Evolutionary conservation across 305 asterid genomes (phyloP), one percentile per base, ranked within the genome.

Genomic region (Fraxinus platypoda): DNA sequence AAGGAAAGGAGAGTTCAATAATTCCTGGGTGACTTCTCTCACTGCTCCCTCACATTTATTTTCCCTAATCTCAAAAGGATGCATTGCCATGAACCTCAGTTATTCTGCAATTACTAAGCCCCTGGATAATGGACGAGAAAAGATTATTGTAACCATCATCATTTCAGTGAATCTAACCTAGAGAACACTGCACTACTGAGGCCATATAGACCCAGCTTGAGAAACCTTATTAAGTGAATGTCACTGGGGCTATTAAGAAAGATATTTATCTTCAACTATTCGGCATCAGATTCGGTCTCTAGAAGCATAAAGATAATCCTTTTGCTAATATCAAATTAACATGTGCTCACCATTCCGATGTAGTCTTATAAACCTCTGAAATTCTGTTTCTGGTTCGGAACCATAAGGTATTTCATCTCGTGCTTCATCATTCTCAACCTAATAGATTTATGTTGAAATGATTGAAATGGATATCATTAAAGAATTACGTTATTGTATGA

Each of bases 351-450:
- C 98, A 81, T 85, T 87, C 81, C 81, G 85, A 57, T 84, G 86
- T 26, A 81, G 84, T 79, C 98, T 90, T 15, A 93, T 94, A 57
- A 90, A 90, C 1, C 43, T 83, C 76, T 96, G 98, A 78, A 96
- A 96, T 1, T 88, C 91, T 0, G 97, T 83, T 46, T 79, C 57
- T 0, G 97, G 90, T 9, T 82, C 84, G 6, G 49, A 71, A 35
- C 2, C 66, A 43, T 96, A 96, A 0, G 89, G 85, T 78, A 92
- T 90, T 76, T 87, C 94, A 84, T 93, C 97, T 11, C 91, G 85
- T 2, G 46, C n/a, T 83, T 91, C 95, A n/a, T 90, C 37, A 62
- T 96, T 94, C 74, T 77, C 88, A 54, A 95, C 95, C 99, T 95
- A 75, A 43, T 7, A 3, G 12, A 30, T 43, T 30, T 11, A 49